These are phyloP conservation scores for Debaryomyces coudertii DNA, from an alignment of 1,139 yeast species.

Conservation along the genomic window DNA sequence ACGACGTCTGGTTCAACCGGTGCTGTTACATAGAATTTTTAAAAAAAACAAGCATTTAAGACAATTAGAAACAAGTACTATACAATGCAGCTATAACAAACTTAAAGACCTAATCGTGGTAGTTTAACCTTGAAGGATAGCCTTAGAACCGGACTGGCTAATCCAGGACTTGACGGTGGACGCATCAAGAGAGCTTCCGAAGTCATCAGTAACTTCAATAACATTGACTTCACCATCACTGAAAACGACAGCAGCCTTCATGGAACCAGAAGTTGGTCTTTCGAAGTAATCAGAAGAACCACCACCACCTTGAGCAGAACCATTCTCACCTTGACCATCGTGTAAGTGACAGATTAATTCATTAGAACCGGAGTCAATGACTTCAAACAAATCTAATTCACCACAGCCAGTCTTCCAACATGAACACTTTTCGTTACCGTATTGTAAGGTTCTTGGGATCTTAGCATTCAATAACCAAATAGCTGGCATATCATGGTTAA, in stretches of 20 bases:
- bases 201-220: constrained; percentile 56
- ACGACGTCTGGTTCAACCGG: too few relatives aligned
- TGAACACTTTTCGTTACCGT: constrained; percentile 64
- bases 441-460: constrained; percentile 80
- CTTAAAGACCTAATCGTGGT: neutral
- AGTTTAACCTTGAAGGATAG: constrained; percentile 20
- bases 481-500: constrained; percentile 70
- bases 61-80: constrained; percentile 3
- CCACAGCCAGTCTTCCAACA: constrained; percentile 83
- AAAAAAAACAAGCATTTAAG: constrained; percentile 2
- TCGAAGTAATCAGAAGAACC: constrained; percentile 84
- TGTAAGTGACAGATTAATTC: constrained; percentile 83
- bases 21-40: neutral
- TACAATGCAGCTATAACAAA: constrained; percentile 5
- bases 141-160: constrained; percentile 51
- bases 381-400: constrained; percentile 80
- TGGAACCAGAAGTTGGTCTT: constrained; percentile 76
- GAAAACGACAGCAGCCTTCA: constrained; percentile 92
- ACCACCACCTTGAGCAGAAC: constrained; percentile 61
- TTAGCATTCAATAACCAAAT: constrained; percentile 77
- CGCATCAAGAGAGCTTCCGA: constrained; percentile 49
- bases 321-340: constrained; percentile 74
- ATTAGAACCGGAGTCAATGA: constrained; percentile 69
- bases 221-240: constrained; percentile 56
- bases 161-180: constrained; percentile 62